Conservation (phyloP, 2,329 filamentous ascomycete genomes). For the Mollisia scopiformis region DNA sequence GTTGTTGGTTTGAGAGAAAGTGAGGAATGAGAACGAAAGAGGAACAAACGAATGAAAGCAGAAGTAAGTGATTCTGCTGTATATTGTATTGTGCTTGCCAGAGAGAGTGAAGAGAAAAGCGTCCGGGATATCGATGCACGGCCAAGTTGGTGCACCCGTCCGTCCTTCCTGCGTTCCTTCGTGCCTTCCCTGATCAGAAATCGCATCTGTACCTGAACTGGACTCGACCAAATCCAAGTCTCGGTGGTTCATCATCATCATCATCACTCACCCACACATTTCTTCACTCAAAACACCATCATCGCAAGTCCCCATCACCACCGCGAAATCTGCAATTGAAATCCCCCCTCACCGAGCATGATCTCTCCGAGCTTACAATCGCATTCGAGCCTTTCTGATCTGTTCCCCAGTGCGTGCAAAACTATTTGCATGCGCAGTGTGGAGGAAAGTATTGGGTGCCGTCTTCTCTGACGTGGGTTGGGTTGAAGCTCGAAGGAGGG, state of each 20-base stretch:
- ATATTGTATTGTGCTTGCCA: no score
- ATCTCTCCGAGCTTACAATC: slow-evolving; percentile 16
- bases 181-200: no score
- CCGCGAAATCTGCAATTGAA: slow-evolving; percentile 16
- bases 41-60: no score
- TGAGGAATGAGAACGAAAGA: no score
- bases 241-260: no score
- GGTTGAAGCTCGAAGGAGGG: not conserved
- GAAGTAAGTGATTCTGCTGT: no score
- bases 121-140: not conserved
- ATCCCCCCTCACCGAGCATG: slow-evolving; percentile 24
- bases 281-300: not conserved
- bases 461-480: not conserved
- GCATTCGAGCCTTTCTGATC: slow-evolving; percentile 8
- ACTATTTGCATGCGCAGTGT: slow-evolving; percentile 10
- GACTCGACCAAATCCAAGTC: no score
- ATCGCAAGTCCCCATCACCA: not conserved
- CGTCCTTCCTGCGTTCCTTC: no score
- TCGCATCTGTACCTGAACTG: no score
- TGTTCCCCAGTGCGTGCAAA: not conserved
- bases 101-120: no score
- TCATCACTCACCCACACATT: not conserved
- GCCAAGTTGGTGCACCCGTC: no score
- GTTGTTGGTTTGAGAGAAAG: no score
- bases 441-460: not conserved